These are phyloP conservation scores for Phytophthora pini DNA, from an alignment of 352 stramenopile species.

Conservation along the genomic window DNA sequence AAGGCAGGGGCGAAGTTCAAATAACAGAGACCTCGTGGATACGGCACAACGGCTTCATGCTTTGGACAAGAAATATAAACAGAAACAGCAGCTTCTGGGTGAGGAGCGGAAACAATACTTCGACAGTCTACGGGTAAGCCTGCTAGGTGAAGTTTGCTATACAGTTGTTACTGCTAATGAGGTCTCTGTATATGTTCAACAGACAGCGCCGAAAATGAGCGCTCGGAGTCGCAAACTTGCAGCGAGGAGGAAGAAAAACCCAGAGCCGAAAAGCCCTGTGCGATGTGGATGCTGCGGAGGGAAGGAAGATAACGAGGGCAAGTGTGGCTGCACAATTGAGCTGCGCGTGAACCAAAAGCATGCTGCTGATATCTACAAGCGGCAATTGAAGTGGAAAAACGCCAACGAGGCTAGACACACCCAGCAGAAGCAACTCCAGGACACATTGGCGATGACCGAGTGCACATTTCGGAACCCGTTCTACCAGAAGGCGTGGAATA, in stretches of 20 bases:
- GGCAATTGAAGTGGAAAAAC: slow-evolving; percentile 68
- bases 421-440: slow-evolving; percentile 43
- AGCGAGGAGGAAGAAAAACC: slow-evolving; percentile 30
- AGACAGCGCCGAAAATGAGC: slow-evolving; percentile 61
- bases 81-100: slow-evolving; percentile 44
- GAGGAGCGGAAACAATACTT: slow-evolving; percentile 41
- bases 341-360: slow-evolving; percentile 27
- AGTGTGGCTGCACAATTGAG: slow-evolving; percentile 23
- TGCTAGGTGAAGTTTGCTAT: not conserved
- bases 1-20: slow-evolving; percentile 14
- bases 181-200: not conserved
- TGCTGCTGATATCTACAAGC: slow-evolving; percentile 59
- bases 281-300: slow-evolving; percentile 42
- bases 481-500: slow-evolving; percentile 48
- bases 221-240: slow-evolving; percentile 54
- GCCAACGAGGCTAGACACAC: slow-evolving; percentile 44
- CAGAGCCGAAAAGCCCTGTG: slow-evolving; percentile 12
- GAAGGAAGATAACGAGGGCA: slow-evolving; percentile 27
- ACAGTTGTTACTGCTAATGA: not conserved
- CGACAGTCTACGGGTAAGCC: slow-evolving; percentile 44
- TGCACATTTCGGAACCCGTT: slow-evolving; percentile 75
- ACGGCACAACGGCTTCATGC: slow-evolving; percentile 45
- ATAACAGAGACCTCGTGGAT: not conserved
- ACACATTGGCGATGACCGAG: slow-evolving; percentile 39
- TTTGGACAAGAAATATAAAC: slow-evolving; percentile 49